phyloP scores from a whole-genome alignment of 257 asterid genomes.

The Solanum virginianum region DNA sequence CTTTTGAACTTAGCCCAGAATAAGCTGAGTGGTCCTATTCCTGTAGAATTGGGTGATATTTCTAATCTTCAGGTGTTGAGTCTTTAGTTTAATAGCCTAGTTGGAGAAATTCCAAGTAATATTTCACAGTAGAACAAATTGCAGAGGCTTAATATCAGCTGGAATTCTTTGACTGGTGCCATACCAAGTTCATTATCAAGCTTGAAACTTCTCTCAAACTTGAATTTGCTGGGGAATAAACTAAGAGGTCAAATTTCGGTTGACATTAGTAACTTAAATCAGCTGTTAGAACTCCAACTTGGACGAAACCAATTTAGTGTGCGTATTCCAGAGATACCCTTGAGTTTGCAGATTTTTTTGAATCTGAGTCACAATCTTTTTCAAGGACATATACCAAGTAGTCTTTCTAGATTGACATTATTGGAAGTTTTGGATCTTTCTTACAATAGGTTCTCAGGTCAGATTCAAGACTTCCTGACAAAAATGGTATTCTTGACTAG shows the following conservation, averaged over 20 bases:
- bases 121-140: conserved; percentile 21
- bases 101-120: conserved; percentile 44
- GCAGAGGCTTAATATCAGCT: conserved; percentile 34
- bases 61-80: conserved; percentile 42
- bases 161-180: conserved; percentile 36
- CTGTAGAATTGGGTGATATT: conserved; percentile 29
- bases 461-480: conserved; percentile 33
- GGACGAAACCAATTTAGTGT: conserved; percentile 64
- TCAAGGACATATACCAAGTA: conserved; percentile 30
- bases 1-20: conserved; percentile 56
- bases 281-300: conserved; percentile 56
- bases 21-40: conserved; percentile 35
- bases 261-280: conserved; percentile 23
- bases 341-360: conserved; percentile 42
- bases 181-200: conserved; percentile 44
- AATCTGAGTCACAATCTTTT: conserved; percentile 70
- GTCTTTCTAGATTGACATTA: conserved; percentile 18
- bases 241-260: conserved; percentile 49
- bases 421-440: conserved; percentile 75
- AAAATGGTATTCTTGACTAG: conserved; percentile 23
- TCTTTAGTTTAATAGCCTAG: conserved; percentile 41
- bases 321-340: conserved; percentile 41
- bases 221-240: conserved; percentile 42
- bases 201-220: conserved; percentile 28
- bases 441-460: conserved; percentile 44